Conservation (phyloP, 225 moss, liverwort and hornwort genomes). For the Sphagnum contortum region DNA sequence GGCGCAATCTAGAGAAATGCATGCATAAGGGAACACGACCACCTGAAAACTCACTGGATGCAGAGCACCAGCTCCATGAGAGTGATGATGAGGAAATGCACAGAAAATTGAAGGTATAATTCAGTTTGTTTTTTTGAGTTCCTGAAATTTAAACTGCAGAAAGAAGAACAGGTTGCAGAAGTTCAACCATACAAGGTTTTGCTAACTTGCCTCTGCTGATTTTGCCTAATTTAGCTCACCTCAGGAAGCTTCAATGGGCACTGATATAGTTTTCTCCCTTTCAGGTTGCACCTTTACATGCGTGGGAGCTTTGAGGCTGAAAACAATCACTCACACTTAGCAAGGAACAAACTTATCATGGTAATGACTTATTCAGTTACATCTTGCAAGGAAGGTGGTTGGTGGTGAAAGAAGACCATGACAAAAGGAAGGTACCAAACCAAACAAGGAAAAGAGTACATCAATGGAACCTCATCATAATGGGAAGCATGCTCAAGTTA, state of each 20-base stretch:
- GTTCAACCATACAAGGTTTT: too few species aligned
- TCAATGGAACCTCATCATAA: too few species aligned
- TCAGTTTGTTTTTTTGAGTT: not conserved
- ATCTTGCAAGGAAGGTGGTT: too few species aligned
- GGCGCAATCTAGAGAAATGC: constrained; percentile 37
- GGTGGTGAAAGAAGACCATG: too few species aligned
- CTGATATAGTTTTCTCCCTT: not conserved
- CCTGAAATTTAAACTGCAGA: not conserved
- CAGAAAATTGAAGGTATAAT: constrained; percentile 28
- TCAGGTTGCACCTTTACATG: constrained; percentile 34
- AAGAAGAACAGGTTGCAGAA: too few species aligned
- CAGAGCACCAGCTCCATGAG: constrained; percentile 37
- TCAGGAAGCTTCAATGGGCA: too few species aligned
- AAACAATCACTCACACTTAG: constrained; percentile 30
- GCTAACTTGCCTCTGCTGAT: too few species aligned
- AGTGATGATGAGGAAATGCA: constrained; percentile 47
- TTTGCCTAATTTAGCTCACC: not conserved
- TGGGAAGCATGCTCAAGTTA: too few species aligned
- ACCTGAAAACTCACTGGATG: constrained; percentile 31
- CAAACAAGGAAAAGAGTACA: too few species aligned
- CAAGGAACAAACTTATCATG: constrained; percentile 4
- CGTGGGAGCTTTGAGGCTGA: constrained; percentile 38
- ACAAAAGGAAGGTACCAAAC: too few species aligned
- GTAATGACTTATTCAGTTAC: too few species aligned
- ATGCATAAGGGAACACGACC: constrained; percentile 23